Evolutionary conservation across 305 asterid species (phyloP), one percentile per base, ranked within the genome.

Genomic region (Fraxinus albicans): DNA sequence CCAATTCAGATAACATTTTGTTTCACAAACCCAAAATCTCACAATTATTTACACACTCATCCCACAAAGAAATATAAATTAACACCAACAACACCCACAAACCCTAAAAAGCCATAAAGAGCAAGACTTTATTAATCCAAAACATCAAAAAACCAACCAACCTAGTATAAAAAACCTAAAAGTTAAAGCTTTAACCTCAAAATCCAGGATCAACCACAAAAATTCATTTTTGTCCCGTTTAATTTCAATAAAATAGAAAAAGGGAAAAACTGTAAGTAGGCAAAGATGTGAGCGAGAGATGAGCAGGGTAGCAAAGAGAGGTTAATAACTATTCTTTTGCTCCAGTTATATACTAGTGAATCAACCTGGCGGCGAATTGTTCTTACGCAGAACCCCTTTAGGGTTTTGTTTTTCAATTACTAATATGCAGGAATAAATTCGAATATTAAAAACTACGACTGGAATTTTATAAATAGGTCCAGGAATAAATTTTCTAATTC

Each of bases 311-410:
- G 2, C 35, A 65, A 0, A 65, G 35, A 1, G 35, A 65, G 3
- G 73, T 65, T 65, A 3, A 23, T 12, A 25, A 25, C 3, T 9
- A 25, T 25, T 65, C 53, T 44, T 65, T 65, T 25, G 73, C 53
- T 25, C 21, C 29, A 65, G 25, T 65, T 25, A 65, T 65, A 80
- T 83, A 78, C 85, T 77, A 81, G 77, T 75, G 70, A 27, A 91
- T 90, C 90, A 88, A 81, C 86, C 89, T 86, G 95, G 97, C 97
- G 97, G 97, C 97, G 93, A 87, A 86, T 87, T 84, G 88, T 84
- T 89, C 84, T 83, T 69, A 85, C 91, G 85, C 81, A 86, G 92
- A 89, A 89, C 86, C 92, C 91, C 85, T 70, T 88, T 91, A 89
- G 93, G 97, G 95, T 91, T 93, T 93, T 87, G 90, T 77, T 88